Percentiles rank a stretch among this genome's conserved stretches.
phyloP scores from a whole-genome alignment of 805 yeast species.

The Dipodascus geniculatus region DNA sequence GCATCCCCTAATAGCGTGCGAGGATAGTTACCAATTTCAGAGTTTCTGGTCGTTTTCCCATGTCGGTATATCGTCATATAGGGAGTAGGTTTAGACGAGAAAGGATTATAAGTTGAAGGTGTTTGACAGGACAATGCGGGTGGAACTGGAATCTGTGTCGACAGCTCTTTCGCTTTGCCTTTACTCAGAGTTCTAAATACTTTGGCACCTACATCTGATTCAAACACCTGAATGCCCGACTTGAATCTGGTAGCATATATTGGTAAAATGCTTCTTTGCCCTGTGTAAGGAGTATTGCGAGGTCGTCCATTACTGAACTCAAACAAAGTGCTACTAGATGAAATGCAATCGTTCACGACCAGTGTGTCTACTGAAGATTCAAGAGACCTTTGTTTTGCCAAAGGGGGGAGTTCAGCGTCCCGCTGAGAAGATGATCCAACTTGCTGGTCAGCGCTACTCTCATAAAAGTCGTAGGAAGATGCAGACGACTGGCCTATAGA shows the following conservation, averaged over 20 bases:
- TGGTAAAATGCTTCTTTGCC: background rate
- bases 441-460: background rate
- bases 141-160: background rate
- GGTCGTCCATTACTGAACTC: background rate
- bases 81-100: background rate
- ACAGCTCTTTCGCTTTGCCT: background rate
- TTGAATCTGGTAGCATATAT: background rate
- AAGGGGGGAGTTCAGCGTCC: background rate
- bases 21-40: background rate
- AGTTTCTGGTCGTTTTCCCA: background rate
- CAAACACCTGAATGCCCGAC: slow-evolving; percentile 1
- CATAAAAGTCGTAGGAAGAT: background rate
- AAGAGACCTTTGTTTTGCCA: background rate
- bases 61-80: slow-evolving; percentile 1
- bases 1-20: background rate
- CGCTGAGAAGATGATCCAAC: background rate
- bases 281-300: background rate
- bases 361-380: slow-evolving; percentile 1
- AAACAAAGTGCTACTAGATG: background rate
- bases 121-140: background rate
- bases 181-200: background rate
- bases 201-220: background rate
- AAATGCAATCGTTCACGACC: background rate
- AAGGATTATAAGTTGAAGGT: background rate
- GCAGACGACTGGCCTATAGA: background rate